A percentile compares a stretch with the other conserved stretches of the same genome.
phyloP scores from a whole-genome alignment of 208 protist species.

The Trypanosoma melophagium region DNA sequence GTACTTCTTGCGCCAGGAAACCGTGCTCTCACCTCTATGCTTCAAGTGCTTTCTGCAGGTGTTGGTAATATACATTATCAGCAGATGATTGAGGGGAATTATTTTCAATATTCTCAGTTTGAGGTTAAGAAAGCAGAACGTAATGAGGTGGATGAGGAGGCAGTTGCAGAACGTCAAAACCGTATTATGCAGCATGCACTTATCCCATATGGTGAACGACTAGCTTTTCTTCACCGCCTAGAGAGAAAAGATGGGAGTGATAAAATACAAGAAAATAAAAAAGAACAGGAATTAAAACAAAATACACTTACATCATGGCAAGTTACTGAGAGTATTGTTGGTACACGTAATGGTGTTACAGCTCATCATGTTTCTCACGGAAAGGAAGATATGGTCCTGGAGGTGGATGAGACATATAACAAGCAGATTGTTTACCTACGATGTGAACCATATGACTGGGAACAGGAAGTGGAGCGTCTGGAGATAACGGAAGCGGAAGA shows the following conservation, averaged over 20 bases:
- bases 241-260: slow-evolving; percentile 6
- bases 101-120: slow-evolving; percentile 56
- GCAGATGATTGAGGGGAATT: slow-evolving; percentile 50
- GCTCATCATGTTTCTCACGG: slow-evolving; percentile 70
- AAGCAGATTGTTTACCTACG: slow-evolving; percentile 82
- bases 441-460: slow-evolving; percentile 70
- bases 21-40: slow-evolving; percentile 56
- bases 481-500: slow-evolving; percentile 77
- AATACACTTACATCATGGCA: slow-evolving; percentile 63
- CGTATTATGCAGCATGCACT: slow-evolving; percentile 83
- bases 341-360: slow-evolving; percentile 64
- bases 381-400: slow-evolving; percentile 66
- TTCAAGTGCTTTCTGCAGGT: slow-evolving; percentile 71
- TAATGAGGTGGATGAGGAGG: slow-evolving; percentile 65
- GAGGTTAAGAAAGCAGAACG: slow-evolving; percentile 40
- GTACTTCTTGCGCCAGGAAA: slow-evolving; percentile 47
- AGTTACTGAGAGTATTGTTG: slow-evolving; percentile 69
- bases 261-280: slow-evolving; percentile 6
- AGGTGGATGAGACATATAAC: slow-evolving; percentile 81
- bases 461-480: slow-evolving; percentile 60
- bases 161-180: slow-evolving; percentile 81
- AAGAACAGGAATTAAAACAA: not conserved
- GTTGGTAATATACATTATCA: slow-evolving; percentile 71
- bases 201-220: slow-evolving; percentile 65
- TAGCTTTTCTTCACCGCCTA: slow-evolving; percentile 70